A percentile compares a stretch with the other conserved stretches of the same genome.
Conservation (phyloP, 495 filamentous ascomycete genomes). For the Xylaria bambusicola region DNA sequence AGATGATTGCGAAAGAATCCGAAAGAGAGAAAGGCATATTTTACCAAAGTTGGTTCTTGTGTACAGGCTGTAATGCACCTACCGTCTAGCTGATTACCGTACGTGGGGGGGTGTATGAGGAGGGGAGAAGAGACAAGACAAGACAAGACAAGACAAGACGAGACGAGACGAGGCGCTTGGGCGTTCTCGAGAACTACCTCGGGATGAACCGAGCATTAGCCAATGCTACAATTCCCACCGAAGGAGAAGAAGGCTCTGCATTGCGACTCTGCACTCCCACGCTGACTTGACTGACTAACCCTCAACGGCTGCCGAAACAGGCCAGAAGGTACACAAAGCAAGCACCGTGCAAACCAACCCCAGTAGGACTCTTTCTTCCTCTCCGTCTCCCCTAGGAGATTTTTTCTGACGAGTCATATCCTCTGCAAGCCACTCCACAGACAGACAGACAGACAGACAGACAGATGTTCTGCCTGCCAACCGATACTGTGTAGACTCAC, state of each 20-base stretch:
- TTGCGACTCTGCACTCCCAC: slow-evolving; percentile 18
- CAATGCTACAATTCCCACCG: slow-evolving; percentile 6
- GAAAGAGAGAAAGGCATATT: too few species aligned
- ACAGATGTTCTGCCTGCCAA: neutral
- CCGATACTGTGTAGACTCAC: neutral
- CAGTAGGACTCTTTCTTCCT: neutral
- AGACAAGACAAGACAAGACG: too few species aligned
- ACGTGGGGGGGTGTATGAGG: too few species aligned
- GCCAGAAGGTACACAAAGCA: neutral
- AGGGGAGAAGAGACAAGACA: too few species aligned
- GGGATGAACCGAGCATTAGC: slow-evolving; percentile 18
- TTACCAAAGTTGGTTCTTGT: too few species aligned
- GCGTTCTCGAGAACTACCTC: slow-evolving; percentile 12
- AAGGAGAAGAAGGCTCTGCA: neutral
- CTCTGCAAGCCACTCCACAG: slow-evolving; percentile 4
- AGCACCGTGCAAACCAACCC: slow-evolving; percentile 14
- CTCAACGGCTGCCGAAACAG: slow-evolving; percentile 15
- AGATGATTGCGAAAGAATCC: too few species aligned
- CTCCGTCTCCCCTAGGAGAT: neutral
- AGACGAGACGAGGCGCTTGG: neutral
- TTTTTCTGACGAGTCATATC: neutral
- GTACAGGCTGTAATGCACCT: too few species aligned
- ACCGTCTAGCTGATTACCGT: neutral
- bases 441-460: too few species aligned
- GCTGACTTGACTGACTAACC: slow-evolving; percentile 15